Base-by-base conservation (phyloP, 352 stramenopile species). In the Globisporangium carolinianum region DNA sequence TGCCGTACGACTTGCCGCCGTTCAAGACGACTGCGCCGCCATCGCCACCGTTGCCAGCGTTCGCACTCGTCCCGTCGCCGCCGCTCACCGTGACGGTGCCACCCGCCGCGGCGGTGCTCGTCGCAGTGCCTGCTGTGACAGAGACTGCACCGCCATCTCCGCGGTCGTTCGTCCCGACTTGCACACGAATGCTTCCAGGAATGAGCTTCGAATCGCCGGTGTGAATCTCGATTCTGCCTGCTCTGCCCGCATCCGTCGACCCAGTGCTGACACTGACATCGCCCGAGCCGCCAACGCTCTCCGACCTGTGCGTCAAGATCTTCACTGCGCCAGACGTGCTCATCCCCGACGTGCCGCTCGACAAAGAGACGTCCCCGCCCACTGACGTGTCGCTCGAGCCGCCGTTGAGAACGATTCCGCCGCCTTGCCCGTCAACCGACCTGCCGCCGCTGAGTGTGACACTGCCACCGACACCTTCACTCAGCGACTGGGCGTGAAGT, bases 21-120 rank as follows among this genome's bases (percentile, higher is more conserved):
- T 51, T 58, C 36, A 92, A 39, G 32, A 66, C 56, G 45, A 89
- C 65, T 41, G 67, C 56, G 35, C 82, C 82, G 9, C 82, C 82
- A 48, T 92, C 77, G 12, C 82, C 82, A 47, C 82, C 82, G 46
- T 92, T 79, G 24, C 79, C 82, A 59, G 77, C 76, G 58, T 86
- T 89, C 38, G 86, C 73, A 57, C 82, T 89, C 47, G 68, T 66
- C 35, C 83, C 83, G 36, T 65, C 67, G 5, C 83, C 83, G 47
- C 72, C 75, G 35, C 38, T 63, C 47, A 93, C 61, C 5, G 59
- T 58, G 11, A 93, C 45, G 39, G 51, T 65, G 45, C 83, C 83
- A 47, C 83, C 83, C 32, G 72, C 78, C 5, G 73, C 72, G 50
- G 71, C 75, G 45, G 72, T 55, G 57, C 73, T 73, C 15, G 61